Percentiles rank a stretch among this genome's conserved stretches.
These are phyloP conservation scores for Phytophthora colocasiae DNA, from an alignment of 352 stramenopile genomes.

Conservation along the genomic window DNA sequence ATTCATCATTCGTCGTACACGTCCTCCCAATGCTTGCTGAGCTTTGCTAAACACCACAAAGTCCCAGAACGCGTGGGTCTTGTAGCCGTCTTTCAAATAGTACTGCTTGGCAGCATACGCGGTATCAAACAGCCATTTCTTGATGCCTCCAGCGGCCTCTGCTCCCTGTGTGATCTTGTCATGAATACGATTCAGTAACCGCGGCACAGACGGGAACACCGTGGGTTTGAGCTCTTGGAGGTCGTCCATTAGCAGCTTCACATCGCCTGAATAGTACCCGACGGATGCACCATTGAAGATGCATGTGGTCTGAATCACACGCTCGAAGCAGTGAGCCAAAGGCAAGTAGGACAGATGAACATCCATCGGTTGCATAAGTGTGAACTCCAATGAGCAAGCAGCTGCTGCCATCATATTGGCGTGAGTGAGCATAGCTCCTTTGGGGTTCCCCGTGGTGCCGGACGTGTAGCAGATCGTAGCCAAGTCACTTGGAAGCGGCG, in stretches of 20 bases:
- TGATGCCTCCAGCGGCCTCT: constrained; percentile 70
- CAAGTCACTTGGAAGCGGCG: constrained; percentile 73
- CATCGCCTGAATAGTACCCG: constrained; percentile 92
- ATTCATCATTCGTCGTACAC: constrained; percentile 92
- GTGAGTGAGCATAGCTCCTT: constrained; percentile 75
- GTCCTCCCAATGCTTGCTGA: constrained; percentile 90
- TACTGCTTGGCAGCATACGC: constrained; percentile 81
- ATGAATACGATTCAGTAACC: constrained; percentile 95
- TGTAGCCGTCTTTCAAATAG: constrained; percentile 47
- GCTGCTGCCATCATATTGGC: constrained; percentile 48
- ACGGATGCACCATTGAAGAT: constrained; percentile 83
- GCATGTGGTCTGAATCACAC: constrained; percentile 53
- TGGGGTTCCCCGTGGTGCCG: constrained; percentile 76
- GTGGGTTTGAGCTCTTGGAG: constrained; percentile 89
- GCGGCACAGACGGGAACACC: constrained; percentile 90
- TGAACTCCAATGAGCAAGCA: constrained; percentile 22
- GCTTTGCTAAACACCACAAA: constrained; percentile 96
- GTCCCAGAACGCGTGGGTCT: constrained; percentile 92
- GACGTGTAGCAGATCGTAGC: constrained; percentile 93
- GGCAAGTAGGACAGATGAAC: constrained; percentile 93
- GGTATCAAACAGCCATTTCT: constrained; percentile 89
- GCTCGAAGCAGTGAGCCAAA: constrained; percentile 95
- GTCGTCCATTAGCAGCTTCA: constrained; percentile 91
- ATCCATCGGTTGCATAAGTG: constrained; percentile 20
- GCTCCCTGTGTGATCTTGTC: constrained; percentile 88